Percentiles rank a stretch among this genome's conserved stretches.
phyloP scores from a whole-genome alignment of 2,329 filamentous ascomycete genomes.

The Orbilia oligospora region DNA sequence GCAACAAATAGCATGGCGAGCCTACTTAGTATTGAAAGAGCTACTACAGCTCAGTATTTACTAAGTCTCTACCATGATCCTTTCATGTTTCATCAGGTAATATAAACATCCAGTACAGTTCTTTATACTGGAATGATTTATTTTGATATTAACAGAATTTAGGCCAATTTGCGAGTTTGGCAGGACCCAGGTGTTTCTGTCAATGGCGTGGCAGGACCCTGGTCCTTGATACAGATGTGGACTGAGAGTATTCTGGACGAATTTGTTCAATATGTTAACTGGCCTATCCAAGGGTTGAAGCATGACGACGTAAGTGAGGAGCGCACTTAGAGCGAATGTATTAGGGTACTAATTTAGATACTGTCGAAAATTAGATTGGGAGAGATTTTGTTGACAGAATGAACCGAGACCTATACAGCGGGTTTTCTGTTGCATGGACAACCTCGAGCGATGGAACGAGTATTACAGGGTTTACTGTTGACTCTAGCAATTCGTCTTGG shows the following conservation, averaged over 20 bases:
- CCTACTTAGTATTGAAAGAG: constrained; percentile 71
- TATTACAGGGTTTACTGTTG: constrained; percentile 52
- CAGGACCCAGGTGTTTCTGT: constrained; percentile 56
- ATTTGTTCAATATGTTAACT: constrained; percentile 69
- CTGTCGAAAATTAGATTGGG: constrained; percentile 16
- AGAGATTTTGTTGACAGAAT: constrained; percentile 40
- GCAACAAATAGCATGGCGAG: constrained; percentile 70
- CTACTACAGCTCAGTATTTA: constrained; percentile 73
- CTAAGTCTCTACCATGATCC: constrained; percentile 73
- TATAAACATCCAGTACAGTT: neutral
- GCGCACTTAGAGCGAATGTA: neutral
- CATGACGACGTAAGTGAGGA: constrained; percentile 70
- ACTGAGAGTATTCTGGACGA: constrained; percentile 65
- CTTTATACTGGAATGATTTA: neutral
- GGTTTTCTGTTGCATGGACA: constrained; percentile 25
- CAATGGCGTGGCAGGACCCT: constrained; percentile 63
- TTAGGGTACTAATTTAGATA: neutral
- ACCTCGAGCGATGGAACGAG: constrained; percentile 66
- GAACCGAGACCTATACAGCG: constrained; percentile 52
- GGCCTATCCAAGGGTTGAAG: constrained; percentile 73
- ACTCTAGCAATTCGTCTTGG: constrained; percentile 66
- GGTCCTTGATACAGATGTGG: constrained; percentile 65
- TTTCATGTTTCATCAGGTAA: constrained; percentile 77
- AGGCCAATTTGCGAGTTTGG: constrained; percentile 69
- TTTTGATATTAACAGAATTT: neutral